Base-by-base conservation (phyloP, 2,329 filamentous ascomycete genomes). In the Lecanosticta acicola region DNA sequence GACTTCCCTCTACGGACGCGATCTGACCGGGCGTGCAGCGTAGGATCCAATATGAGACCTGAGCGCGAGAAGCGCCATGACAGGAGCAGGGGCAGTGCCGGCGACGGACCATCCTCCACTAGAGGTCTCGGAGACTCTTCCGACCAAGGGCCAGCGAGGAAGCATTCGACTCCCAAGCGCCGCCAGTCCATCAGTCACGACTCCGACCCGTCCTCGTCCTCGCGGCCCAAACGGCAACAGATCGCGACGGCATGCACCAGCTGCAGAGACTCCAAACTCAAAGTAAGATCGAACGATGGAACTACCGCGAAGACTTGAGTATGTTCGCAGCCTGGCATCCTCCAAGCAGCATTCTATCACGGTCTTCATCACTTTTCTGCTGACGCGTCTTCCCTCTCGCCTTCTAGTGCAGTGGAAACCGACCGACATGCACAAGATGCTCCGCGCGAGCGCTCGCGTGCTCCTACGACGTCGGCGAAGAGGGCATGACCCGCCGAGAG, bases 401-500 rank as follows among this genome's bases (percentile, higher is more conserved):
- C 26, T 14, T 17, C 14, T 19, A 37, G 35, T 37, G 35, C 11
- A 17, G 18, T 4, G 55, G 55, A 20, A 45, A 47, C 14, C 55
- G 54, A 33, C 55, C 55, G 4, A 45, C 34, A 26, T 57, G 55
- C 41, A 29, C 37, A 7, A 46, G 53, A 29, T 53, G 49, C 43
- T 14, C 13, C 13, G 11, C 41, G 11, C 46, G 47, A 17, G 32
- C 20, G 20, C 45, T 48, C 8, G 34, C 40, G 16, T 56, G 55
- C 42, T 26, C 42, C 8, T 56, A 56, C 43, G 57, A 59, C 39
- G 54, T 59, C 7, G 40, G 49, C 3, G 42, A 51, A 11, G 44
- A 56, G 26, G 57, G 57, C 13, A 47, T 59, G 29, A 58, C 57
- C 11, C 50, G 50, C 34, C 49, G 50, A 34, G 53, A 59, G 32